Conservation (phyloP, 2,329 filamentous ascomycete species). For the Myotisia sp. region DNA sequence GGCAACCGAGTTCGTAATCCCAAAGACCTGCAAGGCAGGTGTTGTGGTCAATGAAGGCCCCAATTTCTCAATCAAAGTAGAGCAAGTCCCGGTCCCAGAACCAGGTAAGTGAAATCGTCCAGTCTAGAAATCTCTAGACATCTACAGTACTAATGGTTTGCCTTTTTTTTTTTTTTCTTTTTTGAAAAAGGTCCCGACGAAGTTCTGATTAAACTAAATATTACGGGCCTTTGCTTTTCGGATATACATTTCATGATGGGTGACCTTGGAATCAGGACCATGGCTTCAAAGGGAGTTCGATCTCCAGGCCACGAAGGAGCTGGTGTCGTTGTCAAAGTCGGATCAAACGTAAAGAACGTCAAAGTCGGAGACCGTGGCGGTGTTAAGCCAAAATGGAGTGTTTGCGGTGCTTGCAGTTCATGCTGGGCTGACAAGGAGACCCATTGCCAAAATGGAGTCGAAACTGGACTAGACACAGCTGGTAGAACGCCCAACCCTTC, state of each 20-base stretch:
- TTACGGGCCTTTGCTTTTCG: no score
- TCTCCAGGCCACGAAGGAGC: constrained; percentile 58
- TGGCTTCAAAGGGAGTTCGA: no score
- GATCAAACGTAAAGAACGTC: constrained; percentile 43
- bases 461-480: constrained; percentile 14
- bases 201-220: no score
- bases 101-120: constrained; percentile 23
- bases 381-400: constrained; percentile 50
- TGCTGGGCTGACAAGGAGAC: constrained; percentile 3
- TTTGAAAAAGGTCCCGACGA: no score
- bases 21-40: constrained; percentile 37
- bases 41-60: constrained; percentile 39
- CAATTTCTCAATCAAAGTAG: constrained; percentile 35
- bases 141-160: no score
- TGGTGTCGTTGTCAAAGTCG: constrained; percentile 50
- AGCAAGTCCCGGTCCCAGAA: constrained; percentile 36
- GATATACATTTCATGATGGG: no score
- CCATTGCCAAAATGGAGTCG: not conserved
- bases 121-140: constrained; percentile 29
- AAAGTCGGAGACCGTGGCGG: constrained; percentile 56
- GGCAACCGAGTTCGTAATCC: constrained; percentile 26
- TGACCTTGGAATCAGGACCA: no score
- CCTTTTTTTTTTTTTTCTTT: no score
- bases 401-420: constrained; percentile 41
- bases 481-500: constrained; percentile 11